Evolutionary conservation across 1,139 yeast genomes (phyloP), one percentile per base, ranked within the genome.

Genomic region (Kurtzmaniella quercitrusa): DNA sequence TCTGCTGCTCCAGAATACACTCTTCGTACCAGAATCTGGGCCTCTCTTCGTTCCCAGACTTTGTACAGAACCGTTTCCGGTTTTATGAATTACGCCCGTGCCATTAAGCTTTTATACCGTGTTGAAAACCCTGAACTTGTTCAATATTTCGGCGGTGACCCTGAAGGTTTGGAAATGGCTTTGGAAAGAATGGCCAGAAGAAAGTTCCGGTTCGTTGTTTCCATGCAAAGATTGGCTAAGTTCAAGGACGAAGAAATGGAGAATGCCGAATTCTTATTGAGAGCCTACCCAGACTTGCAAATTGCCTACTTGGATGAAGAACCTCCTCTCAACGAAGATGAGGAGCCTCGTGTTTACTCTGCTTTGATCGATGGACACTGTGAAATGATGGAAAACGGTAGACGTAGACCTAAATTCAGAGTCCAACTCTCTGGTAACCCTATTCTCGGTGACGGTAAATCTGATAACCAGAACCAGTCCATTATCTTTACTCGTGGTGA

Each of bases 1-100:
- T 86, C 96, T 60, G 97, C 98, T 66, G 98, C 98, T 53, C 98
- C 98, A 44, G 98, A 93, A 70, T 93, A 93, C 70, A 93, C 98
- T 51, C 77, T 93, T 64, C 87, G 98, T 77, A 93, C 98, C 11
- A 84, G 98, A 77, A 93, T 93, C 60, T 93, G 98, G 98, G 98
- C 98, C 42, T 93, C 98, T 41, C 81, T 93, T 63, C 87, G 98
- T 71, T 93, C 98, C 43, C 98, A 93, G 76, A 93, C 98, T 42
- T 77, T 93, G 68, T 93, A 93, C 76, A 89, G 98, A 76, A 93
- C 98, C 53, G 96, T 93, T 48, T 90, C 98, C 52, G 98, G 98
- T 65, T 93, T 93, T 76, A 93, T 93, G 98, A 93, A 93, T 72
- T 93, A 93, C 66, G 94, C 98, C 24, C 87, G 98, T 75, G 98